phyloP scores from a whole-genome alignment of 257 asterid genomes.

The Euphrasia confusa region DNA sequence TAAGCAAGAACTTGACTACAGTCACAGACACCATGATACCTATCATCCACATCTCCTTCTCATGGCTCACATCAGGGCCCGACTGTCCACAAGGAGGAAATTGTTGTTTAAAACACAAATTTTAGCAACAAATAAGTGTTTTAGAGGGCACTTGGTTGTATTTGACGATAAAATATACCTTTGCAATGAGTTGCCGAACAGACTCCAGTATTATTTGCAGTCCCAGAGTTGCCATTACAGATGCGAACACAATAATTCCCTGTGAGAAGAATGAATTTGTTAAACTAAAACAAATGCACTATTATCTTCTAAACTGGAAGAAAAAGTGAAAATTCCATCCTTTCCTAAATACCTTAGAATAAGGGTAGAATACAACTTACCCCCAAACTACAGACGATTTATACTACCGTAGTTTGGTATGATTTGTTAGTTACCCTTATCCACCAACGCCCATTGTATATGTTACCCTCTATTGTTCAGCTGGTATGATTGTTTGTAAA shows the following conservation, averaged over 20 bases:
- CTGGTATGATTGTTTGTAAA: not conserved
- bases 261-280: slow-evolving; percentile 27
- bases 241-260: slow-evolving; percentile 93
- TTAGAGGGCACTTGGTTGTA: not conserved
- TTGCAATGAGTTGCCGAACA: slow-evolving; percentile 53
- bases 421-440: too few relatives aligned
- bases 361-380: too few relatives aligned
- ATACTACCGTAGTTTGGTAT: too few relatives aligned
- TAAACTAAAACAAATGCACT: slow-evolving; percentile 12
- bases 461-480: not conserved
- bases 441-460: too few relatives aligned
- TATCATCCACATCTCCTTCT: slow-evolving; percentile 83
- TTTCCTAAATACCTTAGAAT: not conserved
- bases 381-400: too few relatives aligned
- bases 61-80: slow-evolving; percentile 50
- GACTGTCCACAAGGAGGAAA: slow-evolving; percentile 34
- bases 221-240: slow-evolving; percentile 94
- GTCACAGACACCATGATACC: slow-evolving; percentile 94
- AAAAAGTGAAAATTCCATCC: slow-evolving; percentile 2
- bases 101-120: not conserved
- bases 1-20: slow-evolving; percentile 61
- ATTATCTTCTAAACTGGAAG: not conserved
- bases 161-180: slow-evolving; percentile 42
- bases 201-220: slow-evolving; percentile 83
- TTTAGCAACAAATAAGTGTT: not conserved